Percentiles rank a stretch among this genome's conserved stretches.
phyloP scores from a whole-genome alignment of 345 rosid species.

The Salix suchowensis region DNA sequence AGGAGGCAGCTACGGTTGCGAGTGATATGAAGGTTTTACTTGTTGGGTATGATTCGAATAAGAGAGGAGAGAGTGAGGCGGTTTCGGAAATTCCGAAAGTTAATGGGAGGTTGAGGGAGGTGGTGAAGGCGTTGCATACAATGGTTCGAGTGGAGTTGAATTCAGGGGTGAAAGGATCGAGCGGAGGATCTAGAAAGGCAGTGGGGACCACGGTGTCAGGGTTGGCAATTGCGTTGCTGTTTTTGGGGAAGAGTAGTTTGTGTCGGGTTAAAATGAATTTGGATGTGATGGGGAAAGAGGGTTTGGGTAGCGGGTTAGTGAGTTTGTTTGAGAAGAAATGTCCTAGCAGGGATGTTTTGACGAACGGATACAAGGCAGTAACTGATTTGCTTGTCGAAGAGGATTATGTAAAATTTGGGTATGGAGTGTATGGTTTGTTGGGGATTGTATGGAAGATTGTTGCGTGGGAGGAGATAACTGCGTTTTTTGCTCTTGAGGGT shows the following conservation, averaged over 20 bases:
- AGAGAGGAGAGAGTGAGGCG: constrained; percentile 37
- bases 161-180: constrained; percentile 36
- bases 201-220: constrained; percentile 31
- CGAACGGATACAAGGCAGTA: constrained; percentile 28
- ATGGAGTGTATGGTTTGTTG: constrained; percentile 39
- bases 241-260: constrained; percentile 52
- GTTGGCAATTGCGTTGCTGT: constrained; percentile 38
- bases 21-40: constrained; percentile 71
- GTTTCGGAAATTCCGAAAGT: constrained; percentile 45
- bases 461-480: constrained; percentile 69
- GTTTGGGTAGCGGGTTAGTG: constrained; percentile 30
- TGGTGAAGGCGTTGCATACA: constrained; percentile 51
- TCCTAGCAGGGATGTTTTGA: constrained; percentile 21
- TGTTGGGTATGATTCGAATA: constrained; percentile 54
- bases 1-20: constrained; percentile 63
- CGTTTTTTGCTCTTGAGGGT: constrained; percentile 61
- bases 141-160: constrained; percentile 47
- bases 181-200: constrained; percentile 23
- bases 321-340: constrained; percentile 27
- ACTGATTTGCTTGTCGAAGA: constrained; percentile 29
- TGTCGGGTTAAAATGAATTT: constrained; percentile 42
- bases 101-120: constrained; percentile 59
- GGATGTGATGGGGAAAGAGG: constrained; percentile 31
- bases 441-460: constrained; percentile 60
- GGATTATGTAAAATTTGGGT: constrained; percentile 47